A percentile compares a stretch with the other conserved stretches of the same genome.
These are phyloP conservation scores for Lipomyces orientalis DNA, from an alignment of 805 yeast species.

Conservation along the genomic window DNA sequence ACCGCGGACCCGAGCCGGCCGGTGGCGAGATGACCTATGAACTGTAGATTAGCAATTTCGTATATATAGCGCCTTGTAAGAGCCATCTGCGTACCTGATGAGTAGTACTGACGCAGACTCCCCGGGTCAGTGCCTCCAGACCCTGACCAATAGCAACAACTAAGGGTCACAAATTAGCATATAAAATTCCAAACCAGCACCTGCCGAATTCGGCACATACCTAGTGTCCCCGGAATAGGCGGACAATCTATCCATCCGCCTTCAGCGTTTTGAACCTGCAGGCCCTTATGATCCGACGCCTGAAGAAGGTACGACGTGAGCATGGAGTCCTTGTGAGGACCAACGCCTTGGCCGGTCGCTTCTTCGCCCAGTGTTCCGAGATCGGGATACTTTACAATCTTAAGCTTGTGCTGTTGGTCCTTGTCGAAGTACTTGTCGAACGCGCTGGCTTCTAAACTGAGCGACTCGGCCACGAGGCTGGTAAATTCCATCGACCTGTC, in stretches of 20 bases:
- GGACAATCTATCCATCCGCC: slow-evolving; percentile 65
- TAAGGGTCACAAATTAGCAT: slow-evolving; percentile 45
- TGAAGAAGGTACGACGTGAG: slow-evolving; percentile 33
- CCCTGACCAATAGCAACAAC: slow-evolving; percentile 69
- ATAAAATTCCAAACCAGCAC: not conserved
- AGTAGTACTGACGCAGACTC: slow-evolving; percentile 64
- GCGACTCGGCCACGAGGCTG: slow-evolving; percentile 58
- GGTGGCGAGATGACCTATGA: slow-evolving; percentile 48
- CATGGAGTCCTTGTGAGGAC: slow-evolving; percentile 65
- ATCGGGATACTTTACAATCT: slow-evolving; percentile 64
- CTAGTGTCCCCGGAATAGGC: slow-evolving; percentile 48
- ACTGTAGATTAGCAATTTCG: not conserved
- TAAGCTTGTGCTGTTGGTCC: slow-evolving; percentile 56
- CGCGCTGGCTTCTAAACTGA: slow-evolving; percentile 54
- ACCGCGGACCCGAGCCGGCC: slow-evolving; percentile 43
- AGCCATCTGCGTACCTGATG: slow-evolving; percentile 53
- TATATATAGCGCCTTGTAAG: slow-evolving; percentile 46
- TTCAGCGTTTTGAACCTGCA: slow-evolving; percentile 61
- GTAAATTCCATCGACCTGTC: slow-evolving; percentile 25
- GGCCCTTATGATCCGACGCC: slow-evolving; percentile 45
- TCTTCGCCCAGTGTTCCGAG: slow-evolving; percentile 40
- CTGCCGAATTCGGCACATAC: not conserved
- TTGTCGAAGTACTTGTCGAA: slow-evolving; percentile 58
- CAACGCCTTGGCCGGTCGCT: slow-evolving; percentile 47
- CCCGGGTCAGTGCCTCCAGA: slow-evolving; percentile 62